Evolutionary conservation across 495 filamentous ascomycete species (phyloP).

Genomic region (Hypomontagnella submonticulosa): DNA sequence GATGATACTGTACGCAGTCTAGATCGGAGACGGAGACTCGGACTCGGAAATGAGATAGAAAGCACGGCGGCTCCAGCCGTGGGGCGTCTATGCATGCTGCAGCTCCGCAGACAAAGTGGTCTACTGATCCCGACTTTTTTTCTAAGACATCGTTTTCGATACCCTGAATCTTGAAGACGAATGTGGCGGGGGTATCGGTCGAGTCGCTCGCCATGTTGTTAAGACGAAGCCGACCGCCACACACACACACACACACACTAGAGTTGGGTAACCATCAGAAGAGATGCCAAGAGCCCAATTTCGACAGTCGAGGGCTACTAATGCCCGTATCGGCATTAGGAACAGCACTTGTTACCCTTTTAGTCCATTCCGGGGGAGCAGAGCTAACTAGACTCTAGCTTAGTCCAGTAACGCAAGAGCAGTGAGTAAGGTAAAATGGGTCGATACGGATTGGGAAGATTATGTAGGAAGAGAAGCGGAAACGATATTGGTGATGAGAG

Average conservation of each 20-base stretch:
- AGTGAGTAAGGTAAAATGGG: constrained; percentile 4
- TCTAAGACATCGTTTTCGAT: constrained; percentile 17
- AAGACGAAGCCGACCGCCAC: constrained; percentile 21
- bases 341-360: constrained; percentile 4
- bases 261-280: constrained; percentile 24
- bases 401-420: constrained; percentile 30
- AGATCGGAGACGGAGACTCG: constrained; percentile 6
- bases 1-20: background rate
- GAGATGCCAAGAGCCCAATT: constrained; percentile 30
- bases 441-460: too few relatives aligned
- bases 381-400: constrained; percentile 5
- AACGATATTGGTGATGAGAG: background rate
- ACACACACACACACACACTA: background rate
- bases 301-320: constrained; percentile 27
- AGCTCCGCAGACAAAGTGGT: constrained; percentile 23
- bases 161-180: constrained; percentile 11
- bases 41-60: constrained; percentile 25
- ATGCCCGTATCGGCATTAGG: constrained; percentile 44
- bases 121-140: constrained; percentile 14
- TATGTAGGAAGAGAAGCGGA: background rate
- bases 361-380: background rate
- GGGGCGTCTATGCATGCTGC: constrained; percentile 33
- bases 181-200: constrained; percentile 27
- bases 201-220: constrained; percentile 15
- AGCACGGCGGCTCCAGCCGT: constrained; percentile 30